Conservation (phyloP, 2,329 filamentous ascomycete species). For the Sphaerulina musiva region DNA sequence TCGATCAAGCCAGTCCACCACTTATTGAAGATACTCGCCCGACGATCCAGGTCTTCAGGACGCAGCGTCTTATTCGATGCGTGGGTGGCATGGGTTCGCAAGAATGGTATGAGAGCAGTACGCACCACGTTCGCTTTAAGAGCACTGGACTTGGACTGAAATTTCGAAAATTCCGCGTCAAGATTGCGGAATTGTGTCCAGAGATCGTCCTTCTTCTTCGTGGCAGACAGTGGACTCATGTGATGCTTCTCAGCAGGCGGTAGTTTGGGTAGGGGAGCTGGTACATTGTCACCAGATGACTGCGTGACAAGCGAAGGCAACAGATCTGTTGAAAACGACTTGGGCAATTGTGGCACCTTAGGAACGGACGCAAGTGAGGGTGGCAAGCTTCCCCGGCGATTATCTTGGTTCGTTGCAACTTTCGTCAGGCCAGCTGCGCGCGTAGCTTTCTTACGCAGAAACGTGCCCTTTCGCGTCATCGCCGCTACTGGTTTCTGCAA, state of each 20-base stretch:
- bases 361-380: constrained; percentile 22
- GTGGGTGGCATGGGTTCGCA: constrained; percentile 63
- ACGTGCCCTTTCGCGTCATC: constrained; percentile 17
- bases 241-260: constrained; percentile 32
- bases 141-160: constrained; percentile 64
- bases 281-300: constrained; percentile 31
- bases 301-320: constrained; percentile 36
- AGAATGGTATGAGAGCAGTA: constrained; percentile 65
- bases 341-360: constrained; percentile 39
- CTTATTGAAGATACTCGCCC: constrained; percentile 73
- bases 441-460: constrained; percentile 21
- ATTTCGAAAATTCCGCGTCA: constrained; percentile 65
- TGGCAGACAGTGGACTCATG: constrained; percentile 16
- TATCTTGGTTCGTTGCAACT: constrained; percentile 9
- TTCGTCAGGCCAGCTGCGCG: constrained; percentile 13
- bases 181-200: constrained; percentile 63
- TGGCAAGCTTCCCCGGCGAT: constrained; percentile 2
- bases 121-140: constrained; percentile 72
- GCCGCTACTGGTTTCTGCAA: constrained; percentile 9
- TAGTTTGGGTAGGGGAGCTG: constrained; percentile 40
- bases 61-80: constrained; percentile 58
- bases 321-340: constrained; percentile 46
- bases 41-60: constrained; percentile 76
- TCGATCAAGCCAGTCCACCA: constrained; percentile 85
- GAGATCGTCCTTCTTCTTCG: constrained; percentile 61